Base-by-base conservation (phyloP, 805 yeast species). In the Lipomyces lipofer region DNA sequence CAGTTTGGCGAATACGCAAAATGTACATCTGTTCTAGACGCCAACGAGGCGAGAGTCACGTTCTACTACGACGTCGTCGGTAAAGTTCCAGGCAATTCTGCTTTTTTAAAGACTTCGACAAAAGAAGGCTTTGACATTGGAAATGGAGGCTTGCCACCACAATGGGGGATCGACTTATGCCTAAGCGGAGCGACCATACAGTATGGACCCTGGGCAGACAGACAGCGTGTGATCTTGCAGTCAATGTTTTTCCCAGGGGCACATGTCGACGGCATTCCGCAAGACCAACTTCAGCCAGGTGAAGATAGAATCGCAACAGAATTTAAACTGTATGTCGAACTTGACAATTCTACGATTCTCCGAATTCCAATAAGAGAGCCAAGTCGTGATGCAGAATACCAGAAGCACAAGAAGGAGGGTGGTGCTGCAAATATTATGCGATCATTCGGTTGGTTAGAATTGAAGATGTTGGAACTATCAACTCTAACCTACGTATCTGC, bases 201-300 rank as follows among this genome's bases (percentile, higher is more conserved):
- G 62, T 91, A 88, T 66, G 99, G 99, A 0, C 96, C 99, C 0
- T 92, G 97, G 97, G 87, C 97, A 0, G 95, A 94, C 55, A 81
- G 92, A 33, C 95, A 94, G 68, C 69, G 96, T 15, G 75, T 75
- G 1, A 78, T 83, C 1, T 64, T 91, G 8, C 90, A 85, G 52
- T 70, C 74, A 13, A 71, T 84, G 70, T 71, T 94, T 22, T 81
- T 85, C 52, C 99, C 99, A 0, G 67, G 78, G 0, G 66, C 82
- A 9, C 80, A 85, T 24, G 70, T 84, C 44, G 88, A 89, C 63
- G 70, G 82, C 2, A 63, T 64, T 9, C 78, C 82, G 0, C 67
- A 67, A 4, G 71, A 73, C 3, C 69, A 69, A 2, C 69, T 79
- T 2, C 47, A 53, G 1, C 73, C 83, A 0, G 92, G 91, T 0